Base-by-base conservation (phyloP, 495 filamentous ascomycete genomes). In the Bathelium albidoporum region DNA sequence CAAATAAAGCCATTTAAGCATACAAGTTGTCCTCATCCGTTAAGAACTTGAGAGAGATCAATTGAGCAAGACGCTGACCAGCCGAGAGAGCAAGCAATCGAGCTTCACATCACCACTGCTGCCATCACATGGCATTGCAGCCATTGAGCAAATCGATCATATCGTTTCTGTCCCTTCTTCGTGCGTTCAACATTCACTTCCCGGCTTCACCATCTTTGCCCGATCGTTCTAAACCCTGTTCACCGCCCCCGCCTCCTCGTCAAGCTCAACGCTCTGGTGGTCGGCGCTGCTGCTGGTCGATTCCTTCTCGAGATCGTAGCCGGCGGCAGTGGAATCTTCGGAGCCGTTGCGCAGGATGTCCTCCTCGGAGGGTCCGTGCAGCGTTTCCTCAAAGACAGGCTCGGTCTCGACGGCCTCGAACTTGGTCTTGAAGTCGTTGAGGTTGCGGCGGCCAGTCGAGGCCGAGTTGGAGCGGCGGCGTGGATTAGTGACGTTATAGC, bases 381-480 rank as follows among this genome's bases (percentile, higher is more conserved):
- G 60, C 59, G 83, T 82, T 78, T 96, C 91, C 73, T 96, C 89
- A 32, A 65, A 53, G 63, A 91, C 87, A 62, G 91, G 91, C 70
- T 95, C 91, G 14, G 81, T 78, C 65, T 95, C 91, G 71, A 85
- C 72, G n/a, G 83, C 77, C 74, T 96, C 91, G 71, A 95, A 96
- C 74, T 96, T 96, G 73, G 89, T 91, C 79, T 88, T 87, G 74
- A 95, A 87, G 67, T 85, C 80, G n/a, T 65, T 65, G 49, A 55
- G 20, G 44, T 83, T n/a, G n/a, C n/a, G 81, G 53, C 86, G 74
- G 70, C 79, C 72, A 66, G 77, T 75, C 62, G 83, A 82, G 77
- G 87, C 92, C 76, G 87, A 92, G 77, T 96, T 97, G 72, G 90
- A 93, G 68, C 89, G 92, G 74, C 93, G 93, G 66, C 93, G 90